Base-by-base conservation (phyloP, 805 yeast genomes). In the Pichia membranifaciens region DNA sequence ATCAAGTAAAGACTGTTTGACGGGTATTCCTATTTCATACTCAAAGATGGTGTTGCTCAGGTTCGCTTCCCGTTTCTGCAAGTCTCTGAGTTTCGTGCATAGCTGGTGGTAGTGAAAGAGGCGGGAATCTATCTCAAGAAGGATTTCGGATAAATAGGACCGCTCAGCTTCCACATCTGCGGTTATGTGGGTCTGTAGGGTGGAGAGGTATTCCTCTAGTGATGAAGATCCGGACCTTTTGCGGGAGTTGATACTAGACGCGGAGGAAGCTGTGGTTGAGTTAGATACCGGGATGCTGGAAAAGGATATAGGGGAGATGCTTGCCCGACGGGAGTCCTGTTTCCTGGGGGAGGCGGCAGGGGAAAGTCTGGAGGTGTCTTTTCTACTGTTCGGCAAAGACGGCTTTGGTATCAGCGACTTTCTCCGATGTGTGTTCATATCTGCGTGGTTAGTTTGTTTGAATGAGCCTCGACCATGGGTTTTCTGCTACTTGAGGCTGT, bases 361-460 rank as follows among this genome's bases (percentile, higher is more conserved):
- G n/a, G 50, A 38, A 29, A 47, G n/a, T 17, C 10, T 15, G 15
- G 50, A 41, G 15, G 44, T 28, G 15, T 38, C 16, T 20, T 22
- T 21, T 18, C 28, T n/a, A 5, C 18, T 2, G 22, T n/a, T 18
- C 2, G 28, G 15, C 5, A 38, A 34, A 15, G 29, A 40, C 3
- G 50, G 46, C 38, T 34, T 42, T 6, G 47, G 50, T 12, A 48
- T 43, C 2, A 48, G 15, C 10, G 50, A 48, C 43, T 43, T 41
- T 3, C 49, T 25, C 9, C 47, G 36, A 17, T 39, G 17, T n/a
- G 43, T 18, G 36, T 33, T 33, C 43, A 28, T 39, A 2, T 25
- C 29, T 25, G 29, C 10, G 10, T n/a, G n/a, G n/a, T n/a, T n/a
- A n/a, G n/a, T n/a, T n/a, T n/a, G n/a, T n/a, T n/a, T n/a, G n/a